Evolutionary conservation across 129 eudicot species (phyloP).

Genomic region (Helianthus annuus): DNA sequence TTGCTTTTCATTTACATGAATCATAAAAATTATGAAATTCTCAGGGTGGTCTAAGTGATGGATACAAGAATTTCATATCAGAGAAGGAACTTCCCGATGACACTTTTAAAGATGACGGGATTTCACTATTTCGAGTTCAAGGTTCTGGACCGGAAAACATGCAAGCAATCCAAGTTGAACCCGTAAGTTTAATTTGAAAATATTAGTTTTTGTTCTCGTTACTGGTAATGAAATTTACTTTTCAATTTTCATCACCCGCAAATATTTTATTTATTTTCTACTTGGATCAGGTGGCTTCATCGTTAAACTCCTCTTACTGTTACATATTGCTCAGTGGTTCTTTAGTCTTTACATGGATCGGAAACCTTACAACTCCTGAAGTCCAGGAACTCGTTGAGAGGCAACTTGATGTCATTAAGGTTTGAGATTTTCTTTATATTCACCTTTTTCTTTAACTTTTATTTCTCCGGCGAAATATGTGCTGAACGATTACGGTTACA

Average conservation of each 20-base stretch:
- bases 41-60: slow-evolving; percentile 89
- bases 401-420: slow-evolving; percentile 88
- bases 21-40: slow-evolving; percentile 18
- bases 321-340: slow-evolving; percentile 83
- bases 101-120: slow-evolving; percentile 78
- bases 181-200: slow-evolving; percentile 47
- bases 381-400: slow-evolving; percentile 97
- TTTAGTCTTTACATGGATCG: slow-evolving; percentile 75
- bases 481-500: neutral
- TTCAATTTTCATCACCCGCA: slow-evolving; percentile 6
- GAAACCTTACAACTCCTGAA: slow-evolving; percentile 70
- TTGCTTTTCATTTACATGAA: neutral
- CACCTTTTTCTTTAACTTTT: neutral
- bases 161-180: slow-evolving; percentile 99
- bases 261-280: slow-evolving; percentile 7
- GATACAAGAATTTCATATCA: slow-evolving; percentile 71
- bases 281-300: slow-evolving; percentile 69
- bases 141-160: slow-evolving; percentile 96
- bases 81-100: slow-evolving; percentile 77
- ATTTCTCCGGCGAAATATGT: neutral
- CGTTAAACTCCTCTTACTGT: slow-evolving; percentile 85
- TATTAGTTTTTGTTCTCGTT: neutral
- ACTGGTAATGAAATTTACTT: slow-evolving; percentile 1
- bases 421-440: slow-evolving; percentile 18
- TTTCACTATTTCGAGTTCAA: slow-evolving; percentile 90